A percentile compares a stretch with the other conserved stretches of the same genome.
These are phyloP conservation scores for Talaromyces amestolkiae DNA, from an alignment of 2,329 filamentous ascomycete genomes.

Conservation along the genomic window DNA sequence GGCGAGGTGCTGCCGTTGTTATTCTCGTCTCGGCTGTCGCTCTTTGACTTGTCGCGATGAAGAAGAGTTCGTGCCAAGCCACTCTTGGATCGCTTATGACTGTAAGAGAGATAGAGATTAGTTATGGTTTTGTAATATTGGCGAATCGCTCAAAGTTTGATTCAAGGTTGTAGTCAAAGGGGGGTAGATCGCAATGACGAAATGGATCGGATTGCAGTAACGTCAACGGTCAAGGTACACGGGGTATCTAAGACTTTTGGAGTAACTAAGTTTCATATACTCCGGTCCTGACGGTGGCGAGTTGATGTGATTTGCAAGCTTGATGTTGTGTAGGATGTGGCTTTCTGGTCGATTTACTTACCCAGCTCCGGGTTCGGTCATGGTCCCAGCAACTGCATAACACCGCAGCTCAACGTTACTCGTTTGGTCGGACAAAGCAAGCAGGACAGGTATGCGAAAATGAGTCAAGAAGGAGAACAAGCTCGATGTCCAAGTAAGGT, in stretches of 20 bases:
- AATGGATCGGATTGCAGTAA: background rate
- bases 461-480: background rate
- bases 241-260: background rate
- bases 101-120: slow-evolving; percentile 18
- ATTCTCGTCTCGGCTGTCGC: slow-evolving; percentile 39
- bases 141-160: background rate
- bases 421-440: background rate
- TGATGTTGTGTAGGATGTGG: slow-evolving; percentile 1
- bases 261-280: background rate
- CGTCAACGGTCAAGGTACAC: background rate
- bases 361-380: slow-evolving; percentile 12
- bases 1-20: slow-evolving; percentile 29
- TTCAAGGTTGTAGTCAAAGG: background rate
- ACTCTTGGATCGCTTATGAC: slow-evolving; percentile 56
- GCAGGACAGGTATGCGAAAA: background rate
- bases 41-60: slow-evolving; percentile 51
- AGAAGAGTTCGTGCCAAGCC: slow-evolving; percentile 55
- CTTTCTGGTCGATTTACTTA: background rate
- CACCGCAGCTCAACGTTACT: background rate
- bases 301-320: background rate
- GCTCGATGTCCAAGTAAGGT: background rate
- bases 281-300: background rate
- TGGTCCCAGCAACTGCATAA: slow-evolving; percentile 9
- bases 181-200: slow-evolving; percentile 6
- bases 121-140: background rate